Percentiles rank a stretch among this genome's conserved stretches.
These are phyloP conservation scores for Aureobasidium sp. DNA, from an alignment of 2,329 filamentous ascomycete species.

Conservation along the genomic window DNA sequence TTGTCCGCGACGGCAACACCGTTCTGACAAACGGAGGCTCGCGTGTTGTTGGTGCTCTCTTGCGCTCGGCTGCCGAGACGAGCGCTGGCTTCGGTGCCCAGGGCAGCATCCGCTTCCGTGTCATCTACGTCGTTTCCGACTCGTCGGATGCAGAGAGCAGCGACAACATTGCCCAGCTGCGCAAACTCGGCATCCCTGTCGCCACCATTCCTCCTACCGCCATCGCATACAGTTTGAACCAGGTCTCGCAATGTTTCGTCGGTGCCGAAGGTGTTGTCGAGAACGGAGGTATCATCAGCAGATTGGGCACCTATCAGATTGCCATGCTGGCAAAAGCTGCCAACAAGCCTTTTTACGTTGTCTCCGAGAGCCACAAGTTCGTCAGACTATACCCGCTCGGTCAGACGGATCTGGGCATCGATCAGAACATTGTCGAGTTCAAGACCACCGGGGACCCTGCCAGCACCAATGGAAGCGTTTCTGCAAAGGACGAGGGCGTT, in stretches of 20 bases:
- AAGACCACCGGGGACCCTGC: slow-evolving; percentile 38
- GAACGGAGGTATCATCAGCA: slow-evolving; percentile 84
- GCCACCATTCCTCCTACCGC: slow-evolving; percentile 69
- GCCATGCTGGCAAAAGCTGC: slow-evolving; percentile 66
- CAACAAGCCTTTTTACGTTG: slow-evolving; percentile 77
- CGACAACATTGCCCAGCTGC: slow-evolving; percentile 60
- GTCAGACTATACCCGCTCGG: slow-evolving; percentile 75
- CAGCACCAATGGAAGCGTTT: slow-evolving; percentile 8
- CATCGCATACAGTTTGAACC: slow-evolving; percentile 68
- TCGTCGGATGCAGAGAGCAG: slow-evolving; percentile 51
- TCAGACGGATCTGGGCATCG: slow-evolving; percentile 71
- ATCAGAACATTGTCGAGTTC: slow-evolving; percentile 71
- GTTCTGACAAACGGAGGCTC: slow-evolving; percentile 89
- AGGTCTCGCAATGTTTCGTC: slow-evolving; percentile 60
- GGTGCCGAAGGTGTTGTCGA: slow-evolving; percentile 80
- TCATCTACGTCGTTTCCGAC: slow-evolving; percentile 55
- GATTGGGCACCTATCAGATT: slow-evolving; percentile 80
- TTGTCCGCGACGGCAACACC: slow-evolving; percentile 67
- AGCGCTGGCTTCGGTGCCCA: slow-evolving; percentile 34
- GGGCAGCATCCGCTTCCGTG: slow-evolving; percentile 62
- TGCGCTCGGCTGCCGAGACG: slow-evolving; percentile 64
- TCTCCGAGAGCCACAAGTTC: slow-evolving; percentile 95
- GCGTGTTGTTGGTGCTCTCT: slow-evolving; percentile 68
- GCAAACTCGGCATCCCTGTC: slow-evolving; percentile 69
- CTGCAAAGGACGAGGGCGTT: slow-evolving; percentile 20